Evolutionary conservation across 2,329 filamentous ascomycete genomes (phyloP).

Genomic region (Pleomassaria siparia): DNA sequence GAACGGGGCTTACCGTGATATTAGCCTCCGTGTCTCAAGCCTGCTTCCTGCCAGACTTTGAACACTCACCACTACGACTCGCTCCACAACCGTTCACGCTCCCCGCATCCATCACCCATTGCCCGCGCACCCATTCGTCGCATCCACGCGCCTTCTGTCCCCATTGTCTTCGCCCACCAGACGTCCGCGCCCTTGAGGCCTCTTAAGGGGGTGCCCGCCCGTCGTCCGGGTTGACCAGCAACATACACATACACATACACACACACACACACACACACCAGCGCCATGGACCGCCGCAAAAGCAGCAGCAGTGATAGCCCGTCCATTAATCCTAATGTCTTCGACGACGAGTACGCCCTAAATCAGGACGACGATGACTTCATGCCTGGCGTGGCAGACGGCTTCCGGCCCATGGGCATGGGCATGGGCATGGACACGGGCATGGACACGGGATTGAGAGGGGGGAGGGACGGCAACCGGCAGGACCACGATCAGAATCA

Average conservation of each 20-base stretch:
- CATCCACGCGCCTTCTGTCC: slow-evolving; percentile 9
- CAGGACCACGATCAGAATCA: slow-evolving; percentile 28
- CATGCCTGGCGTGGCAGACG: slow-evolving; percentile 48
- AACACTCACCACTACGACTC: slow-evolving; percentile 17
- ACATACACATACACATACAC: too few species aligned
- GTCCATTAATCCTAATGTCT: slow-evolving; percentile 45
- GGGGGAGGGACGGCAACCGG: slow-evolving; percentile 19
- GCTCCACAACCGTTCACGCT: slow-evolving; percentile 13
- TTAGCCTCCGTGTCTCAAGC: slow-evolving; percentile 18
- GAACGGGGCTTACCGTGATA: background rate
- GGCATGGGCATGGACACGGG: too few species aligned
- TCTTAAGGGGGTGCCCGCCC: slow-evolving; percentile 28
- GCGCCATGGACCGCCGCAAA: slow-evolving; percentile 44
- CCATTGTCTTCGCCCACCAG: slow-evolving; percentile 12
- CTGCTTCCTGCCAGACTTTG: slow-evolving; percentile 11
- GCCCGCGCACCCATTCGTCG: slow-evolving; percentile 15
- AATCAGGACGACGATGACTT: slow-evolving; percentile 45
- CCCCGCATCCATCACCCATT: slow-evolving; percentile 2
- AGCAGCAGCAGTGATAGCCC: slow-evolving; percentile 30
- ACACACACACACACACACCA: slow-evolving; percentile 24
- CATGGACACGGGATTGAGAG: slow-evolving; percentile 22
- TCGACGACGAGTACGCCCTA: slow-evolving; percentile 52
- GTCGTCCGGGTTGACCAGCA: slow-evolving; percentile 31
- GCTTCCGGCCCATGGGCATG: slow-evolving; percentile 45
- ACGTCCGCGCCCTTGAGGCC: slow-evolving; percentile 20